These are phyloP conservation scores for Dactylonectria estremocensis DNA, from an alignment of 2,329 filamentous ascomycete species.

Conservation along the genomic window DNA sequence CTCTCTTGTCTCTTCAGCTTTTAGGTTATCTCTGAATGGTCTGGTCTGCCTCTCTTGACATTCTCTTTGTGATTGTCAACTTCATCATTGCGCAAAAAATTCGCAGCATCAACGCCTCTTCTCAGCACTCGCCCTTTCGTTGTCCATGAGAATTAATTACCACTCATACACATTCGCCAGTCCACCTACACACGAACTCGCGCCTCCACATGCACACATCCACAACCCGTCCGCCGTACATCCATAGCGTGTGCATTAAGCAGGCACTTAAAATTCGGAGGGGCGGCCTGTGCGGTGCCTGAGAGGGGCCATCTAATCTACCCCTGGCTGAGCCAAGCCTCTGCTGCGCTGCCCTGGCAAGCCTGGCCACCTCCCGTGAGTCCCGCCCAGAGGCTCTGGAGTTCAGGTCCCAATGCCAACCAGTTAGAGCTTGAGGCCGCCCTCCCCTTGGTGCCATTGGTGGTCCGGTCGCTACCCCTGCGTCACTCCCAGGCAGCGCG, in stretches of 20 bases:
- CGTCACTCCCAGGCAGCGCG: conserved; percentile 30
- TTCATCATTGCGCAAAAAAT: background rate
- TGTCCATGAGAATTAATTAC: background rate
- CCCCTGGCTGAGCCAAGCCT: conserved; percentile 43
- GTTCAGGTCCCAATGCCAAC: conserved; percentile 27
- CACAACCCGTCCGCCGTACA: conserved; percentile 10
- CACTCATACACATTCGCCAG: background rate
- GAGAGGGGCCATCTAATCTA: conserved; percentile 40
- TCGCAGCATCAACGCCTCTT: background rate
- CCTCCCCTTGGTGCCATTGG: conserved; percentile 33
- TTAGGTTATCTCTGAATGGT: too few relatives aligned
- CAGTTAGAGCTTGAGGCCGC: conserved; percentile 34
- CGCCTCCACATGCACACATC: conserved; percentile 16
- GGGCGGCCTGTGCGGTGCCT: conserved; percentile 35
- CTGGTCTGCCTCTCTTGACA: background rate
- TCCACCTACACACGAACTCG: conserved; percentile 14
- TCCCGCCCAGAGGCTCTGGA: conserved; percentile 22
- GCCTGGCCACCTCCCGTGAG: conserved; percentile 31
- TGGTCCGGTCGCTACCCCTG: conserved; percentile 30
- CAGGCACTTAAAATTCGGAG: conserved; percentile 46
- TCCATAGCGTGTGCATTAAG: conserved; percentile 9
- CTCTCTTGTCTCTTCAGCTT: too few relatives aligned
- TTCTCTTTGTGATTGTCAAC: background rate
- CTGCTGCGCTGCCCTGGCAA: conserved; percentile 25
- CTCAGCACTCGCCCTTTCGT: background rate